Conservation (phyloP, 352 stramenopile species). For the Thalassiosira hispida region DNA sequence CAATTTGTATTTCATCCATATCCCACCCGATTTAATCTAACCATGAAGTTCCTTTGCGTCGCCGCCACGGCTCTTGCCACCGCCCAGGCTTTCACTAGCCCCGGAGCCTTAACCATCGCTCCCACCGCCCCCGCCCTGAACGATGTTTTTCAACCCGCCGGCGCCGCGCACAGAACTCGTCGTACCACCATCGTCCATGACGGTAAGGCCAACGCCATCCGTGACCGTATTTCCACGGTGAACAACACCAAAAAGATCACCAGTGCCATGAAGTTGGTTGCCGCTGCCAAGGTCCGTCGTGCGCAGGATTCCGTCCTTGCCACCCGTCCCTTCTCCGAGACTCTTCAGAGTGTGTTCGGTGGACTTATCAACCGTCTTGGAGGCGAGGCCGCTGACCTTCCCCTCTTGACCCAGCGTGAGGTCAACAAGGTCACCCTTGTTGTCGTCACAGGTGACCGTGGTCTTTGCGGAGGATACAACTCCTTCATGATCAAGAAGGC, state of each 20-base stretch:
- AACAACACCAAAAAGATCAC: slow-evolving; percentile 91
- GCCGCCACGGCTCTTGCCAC: slow-evolving; percentile 62
- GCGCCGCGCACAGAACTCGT: slow-evolving; percentile 63
- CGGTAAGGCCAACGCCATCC: slow-evolving; percentile 84
- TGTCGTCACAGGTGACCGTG: slow-evolving; percentile 86
- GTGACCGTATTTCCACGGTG: slow-evolving; percentile 83
- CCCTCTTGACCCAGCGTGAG: slow-evolving; percentile 86
- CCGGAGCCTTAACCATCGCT: slow-evolving; percentile 35
- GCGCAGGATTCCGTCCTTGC: slow-evolving; percentile 87
- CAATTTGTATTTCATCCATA: background rate
- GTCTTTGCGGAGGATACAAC: slow-evolving; percentile 90
- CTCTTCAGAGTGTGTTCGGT: slow-evolving; percentile 87
- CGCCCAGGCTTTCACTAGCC: slow-evolving; percentile 63
- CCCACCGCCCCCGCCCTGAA: slow-evolving; percentile 29
- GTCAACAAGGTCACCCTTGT: slow-evolving; percentile 89
- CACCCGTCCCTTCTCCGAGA: slow-evolving; percentile 88
- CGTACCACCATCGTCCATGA: slow-evolving; percentile 79
- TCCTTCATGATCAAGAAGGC: slow-evolving; percentile 90
- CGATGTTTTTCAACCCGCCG: slow-evolving; percentile 46
- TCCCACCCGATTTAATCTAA: slow-evolving; percentile 16
- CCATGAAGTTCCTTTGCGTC: slow-evolving; percentile 80
- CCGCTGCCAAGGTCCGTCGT: slow-evolving; percentile 87
- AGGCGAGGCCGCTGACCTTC: slow-evolving; percentile 86
- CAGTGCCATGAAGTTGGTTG: slow-evolving; percentile 89
- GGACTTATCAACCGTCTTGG: slow-evolving; percentile 85